Evolutionary conservation across 768 basidiomycete species (phyloP), one percentile per base, ranked within the genome.

Genomic region (Tylopilus balloui): DNA sequence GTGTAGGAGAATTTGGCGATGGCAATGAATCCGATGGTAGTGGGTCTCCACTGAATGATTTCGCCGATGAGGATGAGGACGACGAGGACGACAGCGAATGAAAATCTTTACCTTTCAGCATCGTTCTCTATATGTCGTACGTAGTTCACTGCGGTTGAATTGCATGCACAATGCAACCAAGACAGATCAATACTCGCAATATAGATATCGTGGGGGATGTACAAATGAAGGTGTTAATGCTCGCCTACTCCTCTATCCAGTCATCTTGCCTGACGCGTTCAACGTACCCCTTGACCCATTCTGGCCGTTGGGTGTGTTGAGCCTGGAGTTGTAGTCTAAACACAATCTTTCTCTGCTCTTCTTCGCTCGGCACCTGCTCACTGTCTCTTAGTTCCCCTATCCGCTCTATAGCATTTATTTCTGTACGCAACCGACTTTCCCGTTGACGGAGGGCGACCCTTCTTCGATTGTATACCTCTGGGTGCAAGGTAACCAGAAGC

Each of bases 391-490:
- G 32, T 47, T 63, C 66, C 5, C 41, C 56, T 13, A 41, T 53
- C 14, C 58, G 57, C 37, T 68, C 67, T 13, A 68, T 53, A 4
- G 62, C 66, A 52, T 77, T 78, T 51, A 78, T 79, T 65, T 88
- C 86, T 25, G 81, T 84, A 53, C 85, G 73, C 29, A 89, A 62
- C 37, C 76, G 73, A 8, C 84, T 81, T 69, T 89, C 87, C 44
- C 87, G 69, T 50, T 71, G 73, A 55, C 79, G 71, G 57, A 89
- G 74, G 13, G 74, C 76, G 19, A 62, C 68, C 42, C 86, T 71
- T 58, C 87, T 73, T 51, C 80, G 76, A 59, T 88, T 81, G 79
- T 86, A 88, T 34, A 86, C 72, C 32, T 85, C 86, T 5, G 87
- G 87, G 61, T 88, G 81, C 29, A 86, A 62, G 14, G 86, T 87